Base-by-base conservation (phyloP, 2,329 filamentous ascomycete species). In the Aspergillus candidus region DNA sequence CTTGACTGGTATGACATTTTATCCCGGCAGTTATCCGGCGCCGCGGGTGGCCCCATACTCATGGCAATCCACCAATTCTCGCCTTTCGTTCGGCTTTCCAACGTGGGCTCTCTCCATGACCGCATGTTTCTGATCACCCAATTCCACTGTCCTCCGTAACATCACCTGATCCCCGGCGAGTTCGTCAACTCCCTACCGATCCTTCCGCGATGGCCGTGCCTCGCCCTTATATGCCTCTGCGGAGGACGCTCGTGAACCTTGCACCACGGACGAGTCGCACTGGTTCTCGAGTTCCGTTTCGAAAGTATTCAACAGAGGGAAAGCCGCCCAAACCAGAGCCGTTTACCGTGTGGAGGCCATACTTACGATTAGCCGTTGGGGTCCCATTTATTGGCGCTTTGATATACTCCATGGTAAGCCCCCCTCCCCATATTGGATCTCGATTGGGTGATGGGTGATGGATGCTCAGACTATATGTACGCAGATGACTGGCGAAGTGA, bases 391-490 rank as follows among this genome's bases (percentile, higher is more conserved):
- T 75, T 50, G 64, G 67, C 40, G 65, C 68, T 41, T 54, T 76
- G 29, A 66, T 76, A 31, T 76, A 76, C 57, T 74, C 70, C 36
- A 76, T 76, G 72, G 72, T 74, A 68, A 36, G 56, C n/a, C n/a
- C 13, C 30, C 27, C 29, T 11, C 7, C 29, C 32, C 11, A 15
- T n/a, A 30, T 8, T 12, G 6, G 15, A 29, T 35, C 12, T 33
- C 13, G n/a, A 29, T 30, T 13, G 13, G 18, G 11, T 15, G 27
- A 32, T 11, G 14, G 22, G 8, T 38, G 27, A 32, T 11, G 14
- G 22, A 10, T 38, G 27, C 12, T 37, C 46, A 51, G 47, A 56
- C 18, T 33, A 38, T 13, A 7, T 22, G 17, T 15, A 11, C 37
- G 13, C n/a, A 67, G 63, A 63, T 63, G 45, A 68, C 62, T 17